Percentiles rank a stretch among this genome's conserved stretches.
Conservation (phyloP, 495 filamentous ascomycete species). For the Lasiosphaeria miniovina region DNA sequence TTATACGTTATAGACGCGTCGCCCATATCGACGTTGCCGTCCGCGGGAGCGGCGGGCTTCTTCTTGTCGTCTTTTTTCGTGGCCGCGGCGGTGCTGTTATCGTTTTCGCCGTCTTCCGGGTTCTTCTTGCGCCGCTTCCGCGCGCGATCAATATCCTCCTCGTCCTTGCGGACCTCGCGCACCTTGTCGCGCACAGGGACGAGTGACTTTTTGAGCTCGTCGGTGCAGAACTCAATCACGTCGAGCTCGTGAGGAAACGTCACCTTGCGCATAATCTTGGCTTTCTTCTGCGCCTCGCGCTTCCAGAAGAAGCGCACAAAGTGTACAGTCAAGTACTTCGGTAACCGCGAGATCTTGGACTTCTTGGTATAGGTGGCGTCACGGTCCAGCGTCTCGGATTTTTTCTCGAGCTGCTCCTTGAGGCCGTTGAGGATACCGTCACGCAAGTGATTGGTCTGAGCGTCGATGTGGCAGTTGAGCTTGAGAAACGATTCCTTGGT, state of each 20-base stretch:
- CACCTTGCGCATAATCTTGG: conserved; percentile 99
- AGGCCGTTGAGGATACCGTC: conserved; percentile 82
- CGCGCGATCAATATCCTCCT: conserved; percentile 82
- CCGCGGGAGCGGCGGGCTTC: conserved; percentile 34
- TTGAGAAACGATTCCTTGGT: conserved; percentile 80
- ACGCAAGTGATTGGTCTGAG: conserved; percentile 78
- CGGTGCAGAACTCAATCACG: conserved; percentile 91
- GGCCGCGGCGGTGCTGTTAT: conserved; percentile 10
- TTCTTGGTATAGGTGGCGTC: conserved; percentile 84
- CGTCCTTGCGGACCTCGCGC: conserved; percentile 90
- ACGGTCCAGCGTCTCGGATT: conserved; percentile 70
- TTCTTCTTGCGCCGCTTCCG: conserved; percentile 83
- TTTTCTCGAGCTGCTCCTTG: conserved; percentile 87
- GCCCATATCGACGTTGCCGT: conserved; percentile 69
- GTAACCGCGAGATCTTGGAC: conserved; percentile 81
- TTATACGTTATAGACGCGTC: conserved; percentile 61
- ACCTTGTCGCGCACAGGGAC: conserved; percentile 93
- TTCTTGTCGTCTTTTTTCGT: conserved; percentile 37
- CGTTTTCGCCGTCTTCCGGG: conserved; percentile 29
- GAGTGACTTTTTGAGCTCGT: conserved; percentile 76
- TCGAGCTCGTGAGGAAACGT: conserved; percentile 93
- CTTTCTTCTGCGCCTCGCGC: conserved; percentile 89
- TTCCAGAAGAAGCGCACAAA: conserved; percentile 99
- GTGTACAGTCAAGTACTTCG: conserved; percentile 94
- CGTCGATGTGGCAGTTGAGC: conserved; percentile 89